Evolutionary conservation across 139 green algal species (phyloP).

Genomic region (Chlamydomonas applanata): DNA sequence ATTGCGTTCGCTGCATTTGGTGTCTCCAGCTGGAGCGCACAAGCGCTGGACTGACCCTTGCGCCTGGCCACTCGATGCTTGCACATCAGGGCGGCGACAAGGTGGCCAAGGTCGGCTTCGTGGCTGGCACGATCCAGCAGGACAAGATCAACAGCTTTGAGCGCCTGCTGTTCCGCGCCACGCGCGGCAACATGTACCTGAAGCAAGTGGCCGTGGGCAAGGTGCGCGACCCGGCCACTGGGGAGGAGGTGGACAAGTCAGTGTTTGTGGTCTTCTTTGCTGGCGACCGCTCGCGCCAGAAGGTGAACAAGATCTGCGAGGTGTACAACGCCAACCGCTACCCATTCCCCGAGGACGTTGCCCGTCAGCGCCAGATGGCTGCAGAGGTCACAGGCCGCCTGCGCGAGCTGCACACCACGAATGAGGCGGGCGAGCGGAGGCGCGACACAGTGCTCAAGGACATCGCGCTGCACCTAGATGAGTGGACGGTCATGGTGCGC

Average conservation of each 20-base stretch:
- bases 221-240: conserved; percentile 75
- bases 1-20: no score
- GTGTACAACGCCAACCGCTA: conserved; percentile 92
- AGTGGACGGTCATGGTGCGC: conserved; percentile 59
- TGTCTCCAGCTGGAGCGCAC: no score
- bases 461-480: conserved; percentile 43
- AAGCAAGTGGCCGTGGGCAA: conserved; percentile 62
- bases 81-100: conserved; percentile 40
- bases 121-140: conserved; percentile 81
- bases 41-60: no score
- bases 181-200: conserved; percentile 96
- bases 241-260: conserved; percentile 82
- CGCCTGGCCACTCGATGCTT: no score
- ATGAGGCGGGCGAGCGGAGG: conserved; percentile 71
- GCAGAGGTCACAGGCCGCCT: conserved; percentile 79
- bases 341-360: conserved; percentile 89
- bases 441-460: conserved; percentile 67
- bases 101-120: conserved; percentile 84
- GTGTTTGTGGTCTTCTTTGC: conserved; percentile 98
- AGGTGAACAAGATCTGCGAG: conserved; percentile 95
- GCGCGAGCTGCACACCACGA: conserved; percentile 86
- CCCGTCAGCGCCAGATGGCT: conserved; percentile 84
- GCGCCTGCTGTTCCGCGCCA: conserved; percentile 93
- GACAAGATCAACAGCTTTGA: conserved; percentile 86
- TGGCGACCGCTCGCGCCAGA: conserved; percentile 85